Evolutionary conservation across 139 green algal genomes (phyloP), one percentile per base, ranked within the genome.

Genomic region (Chlamydomonas sp.): DNA sequence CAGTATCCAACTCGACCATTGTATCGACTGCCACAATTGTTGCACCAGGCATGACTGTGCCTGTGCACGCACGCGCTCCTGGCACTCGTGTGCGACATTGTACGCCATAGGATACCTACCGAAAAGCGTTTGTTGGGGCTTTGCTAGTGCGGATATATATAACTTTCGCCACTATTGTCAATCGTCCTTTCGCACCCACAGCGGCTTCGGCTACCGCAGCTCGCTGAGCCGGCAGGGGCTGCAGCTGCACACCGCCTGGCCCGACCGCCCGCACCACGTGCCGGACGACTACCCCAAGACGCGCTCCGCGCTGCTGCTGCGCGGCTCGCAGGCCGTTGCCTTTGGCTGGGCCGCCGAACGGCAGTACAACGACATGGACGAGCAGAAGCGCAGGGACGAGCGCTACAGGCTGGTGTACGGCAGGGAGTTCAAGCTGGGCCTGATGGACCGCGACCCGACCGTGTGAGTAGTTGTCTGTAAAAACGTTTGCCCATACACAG

Each of bases 211-310:
- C 2, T 84, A 84, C 64, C 4, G 31, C 64, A 76, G 14, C 79
- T 7, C 17, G 10, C 79, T 4, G 2, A 7, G 63, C 4, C n/a
- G 63, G 7, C 62, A 73, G n/a, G 69, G 69, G 49, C 3, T 84
- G 8, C 5, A 66, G 12, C 4, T 84, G 10, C 79, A 84, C 64
- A 84, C 20, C 63, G 80, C 67, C 15, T 86, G 80, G 80, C 80
- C 80, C 5, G 80, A 79, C 80, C 57, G 20, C 57, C 77, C 75
- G n/a, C 75, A 59, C 16, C 72, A 78, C 66, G 10, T 14, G 10
- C 12, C 62, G 16, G 57, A 16, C 18, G n/a, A n/a, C 1, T 86
- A 86, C 71, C 80, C 80, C 80, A 86, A 86, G 80, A 86, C 80
- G 3, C 69, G 80, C n/a, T 79, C 80, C 4, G 80, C 80, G 16